phyloP scores from a whole-genome alignment of 495 filamentous ascomycete species.

The Aspergillus ellipticus region DNA sequence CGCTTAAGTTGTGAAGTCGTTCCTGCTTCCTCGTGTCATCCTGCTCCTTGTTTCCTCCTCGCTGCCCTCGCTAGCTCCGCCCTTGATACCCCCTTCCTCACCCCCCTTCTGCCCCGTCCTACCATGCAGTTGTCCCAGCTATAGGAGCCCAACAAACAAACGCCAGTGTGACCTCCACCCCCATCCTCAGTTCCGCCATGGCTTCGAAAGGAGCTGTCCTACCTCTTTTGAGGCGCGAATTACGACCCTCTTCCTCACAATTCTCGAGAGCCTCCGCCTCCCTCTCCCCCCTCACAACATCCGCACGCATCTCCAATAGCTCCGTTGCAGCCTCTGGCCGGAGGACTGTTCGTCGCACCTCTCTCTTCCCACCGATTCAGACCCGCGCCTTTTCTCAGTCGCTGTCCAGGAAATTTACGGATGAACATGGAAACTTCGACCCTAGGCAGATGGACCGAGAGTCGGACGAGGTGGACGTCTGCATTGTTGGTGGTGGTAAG shows the following conservation, averaged over 20 bases:
- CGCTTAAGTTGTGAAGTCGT: not conserved
- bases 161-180: not conserved
- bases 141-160: not conserved
- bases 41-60: not conserved
- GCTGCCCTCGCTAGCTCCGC: not conserved
- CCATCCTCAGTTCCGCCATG: constrained; percentile 24
- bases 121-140: constrained; percentile 5
- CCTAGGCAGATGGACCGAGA: constrained; percentile 74
- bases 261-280: constrained; percentile 28
- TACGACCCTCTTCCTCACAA: constrained; percentile 28
- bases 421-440: constrained; percentile 65
- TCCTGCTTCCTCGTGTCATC: not conserved
- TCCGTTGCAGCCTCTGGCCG: constrained; percentile 21
- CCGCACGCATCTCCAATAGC: constrained; percentile 20
- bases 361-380: constrained; percentile 25
- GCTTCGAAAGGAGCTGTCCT: constrained; percentile 40
- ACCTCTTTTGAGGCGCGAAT: constrained; percentile 44
- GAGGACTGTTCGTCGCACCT: constrained; percentile 19
- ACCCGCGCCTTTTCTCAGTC: constrained; percentile 49
- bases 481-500: constrained; percentile 88
- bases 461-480: constrained; percentile 90
- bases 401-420: constrained; percentile 43
- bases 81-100: not conserved
- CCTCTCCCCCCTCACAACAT: constrained; percentile 21
- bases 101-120: not conserved